Percentiles rank a stretch among this genome's conserved stretches.
phyloP scores from a whole-genome alignment of 495 filamentous ascomycete species.

The Hyaloscypha hepaticicola region DNA sequence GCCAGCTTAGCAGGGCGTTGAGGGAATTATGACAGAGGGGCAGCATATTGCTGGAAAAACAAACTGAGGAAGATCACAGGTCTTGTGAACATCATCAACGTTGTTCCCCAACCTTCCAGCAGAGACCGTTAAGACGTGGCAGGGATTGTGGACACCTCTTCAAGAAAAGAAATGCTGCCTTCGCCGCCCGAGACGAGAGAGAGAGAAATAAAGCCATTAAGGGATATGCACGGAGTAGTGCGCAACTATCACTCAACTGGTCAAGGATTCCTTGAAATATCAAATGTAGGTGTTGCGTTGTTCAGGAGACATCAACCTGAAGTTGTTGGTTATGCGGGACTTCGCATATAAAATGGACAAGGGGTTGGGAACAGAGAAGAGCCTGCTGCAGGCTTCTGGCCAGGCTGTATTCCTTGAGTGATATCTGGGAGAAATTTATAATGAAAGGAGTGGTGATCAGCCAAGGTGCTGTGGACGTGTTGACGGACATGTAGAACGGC shows the following conservation, averaged over 20 bases:
- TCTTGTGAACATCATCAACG: background rate
- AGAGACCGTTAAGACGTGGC: background rate
- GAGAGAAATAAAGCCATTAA: background rate
- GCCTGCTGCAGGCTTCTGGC: slow-evolving; percentile 9
- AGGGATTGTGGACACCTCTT: background rate
- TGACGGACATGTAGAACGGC: background rate
- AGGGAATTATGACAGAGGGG: background rate
- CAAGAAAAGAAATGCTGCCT: background rate
- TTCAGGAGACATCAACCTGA: background rate
- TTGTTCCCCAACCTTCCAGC: background rate
- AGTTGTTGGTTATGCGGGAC: slow-evolving; percentile 1
- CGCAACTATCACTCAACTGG: background rate
- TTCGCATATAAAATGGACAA: slow-evolving; percentile 9
- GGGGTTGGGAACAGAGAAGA: slow-evolving; percentile 2
- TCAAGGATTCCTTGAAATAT: background rate
- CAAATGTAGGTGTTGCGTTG: background rate
- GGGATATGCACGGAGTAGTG: background rate
- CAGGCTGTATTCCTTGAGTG: slow-evolving; percentile 15
- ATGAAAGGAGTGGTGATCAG: slow-evolving; percentile 10
- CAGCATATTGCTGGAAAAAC: background rate
- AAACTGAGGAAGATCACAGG: background rate
- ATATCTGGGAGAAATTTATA: background rate
- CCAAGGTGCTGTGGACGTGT: slow-evolving; percentile 6
- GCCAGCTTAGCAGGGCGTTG: background rate
- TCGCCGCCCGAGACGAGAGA: background rate